phyloP scores from a whole-genome alignment of 805 yeast species.

The Monosporozyma servazzii region DNA sequence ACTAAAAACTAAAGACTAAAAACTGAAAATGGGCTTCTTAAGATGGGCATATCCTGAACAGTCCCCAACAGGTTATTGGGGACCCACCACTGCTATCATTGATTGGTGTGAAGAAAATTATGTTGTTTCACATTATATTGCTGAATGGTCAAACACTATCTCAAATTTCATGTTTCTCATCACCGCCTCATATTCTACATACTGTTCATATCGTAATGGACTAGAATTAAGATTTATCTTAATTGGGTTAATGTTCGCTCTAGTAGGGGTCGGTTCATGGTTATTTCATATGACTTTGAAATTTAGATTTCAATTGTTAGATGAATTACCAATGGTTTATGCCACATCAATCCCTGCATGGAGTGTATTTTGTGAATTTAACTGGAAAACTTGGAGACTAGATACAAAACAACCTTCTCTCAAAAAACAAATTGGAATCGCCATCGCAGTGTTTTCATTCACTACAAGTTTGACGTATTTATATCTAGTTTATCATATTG shows the following conservation, averaged over 20 bases:
- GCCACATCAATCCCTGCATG: constrained; percentile 94
- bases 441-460: constrained; percentile 38
- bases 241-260: constrained; percentile 68
- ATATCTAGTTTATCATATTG: constrained; percentile 67
- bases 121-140: constrained; percentile 74
- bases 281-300: constrained; percentile 90
- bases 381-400: constrained; percentile 27
- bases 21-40: constrained; percentile 8
- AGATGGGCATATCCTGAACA: constrained; percentile 45
- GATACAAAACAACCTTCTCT: constrained; percentile 4
- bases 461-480: constrained; percentile 58
- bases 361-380: constrained; percentile 56
- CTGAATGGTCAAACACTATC: constrained; percentile 81
- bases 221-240: constrained; percentile 64
- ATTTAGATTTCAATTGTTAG: constrained; percentile 83
- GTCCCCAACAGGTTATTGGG: constrained; percentile 63
- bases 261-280: constrained; percentile 93
- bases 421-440: constrained; percentile 32
- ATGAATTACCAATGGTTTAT: constrained; percentile 96
- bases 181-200: constrained; percentile 55
- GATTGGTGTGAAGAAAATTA: constrained; percentile 99
- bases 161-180: constrained; percentile 57
- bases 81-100: constrained; percentile 81
- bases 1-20: no score
- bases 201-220: constrained; percentile 47